Evolutionary conservation across 148 eudicot species (phyloP).

Genomic region (Hydrangea macrophylla): DNA sequence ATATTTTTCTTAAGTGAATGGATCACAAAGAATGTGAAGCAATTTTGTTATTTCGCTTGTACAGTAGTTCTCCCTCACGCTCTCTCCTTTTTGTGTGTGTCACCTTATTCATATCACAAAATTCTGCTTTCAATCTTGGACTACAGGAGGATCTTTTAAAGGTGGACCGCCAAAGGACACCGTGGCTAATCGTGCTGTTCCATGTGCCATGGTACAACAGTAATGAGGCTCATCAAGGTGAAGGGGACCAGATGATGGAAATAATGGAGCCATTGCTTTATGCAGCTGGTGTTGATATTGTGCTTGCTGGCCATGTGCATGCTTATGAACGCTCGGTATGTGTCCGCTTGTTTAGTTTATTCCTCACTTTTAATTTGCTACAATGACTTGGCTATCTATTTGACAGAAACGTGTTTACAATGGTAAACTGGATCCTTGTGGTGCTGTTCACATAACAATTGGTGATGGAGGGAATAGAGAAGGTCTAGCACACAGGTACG

Average conservation of each 20-base stretch:
- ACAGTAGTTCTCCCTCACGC: too few species aligned
- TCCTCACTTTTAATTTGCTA: background rate
- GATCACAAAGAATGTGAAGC: too few species aligned
- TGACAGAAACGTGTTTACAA: slow-evolving; percentile 63
- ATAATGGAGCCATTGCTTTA: slow-evolving; percentile 81
- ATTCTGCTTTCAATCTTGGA: slow-evolving; percentile 8
- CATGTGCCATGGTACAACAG: slow-evolving; percentile 98
- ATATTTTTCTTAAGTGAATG: too few species aligned
- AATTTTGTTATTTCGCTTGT: too few species aligned
- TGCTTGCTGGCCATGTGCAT: slow-evolving; percentile 90
- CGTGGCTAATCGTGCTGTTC: slow-evolving; percentile 82
- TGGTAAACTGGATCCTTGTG: slow-evolving; percentile 73
- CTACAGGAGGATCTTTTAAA: slow-evolving; percentile 78
- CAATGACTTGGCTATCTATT: slow-evolving; percentile 14
- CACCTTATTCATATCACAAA: background rate
- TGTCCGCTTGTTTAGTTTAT: background rate
- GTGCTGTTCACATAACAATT: slow-evolving; percentile 90
- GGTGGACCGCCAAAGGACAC: slow-evolving; percentile 84
- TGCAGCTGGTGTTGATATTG: slow-evolving; percentile 89
- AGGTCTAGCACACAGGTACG: slow-evolving; percentile 83
- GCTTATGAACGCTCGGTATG: slow-evolving; percentile 96
- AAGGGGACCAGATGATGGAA: slow-evolving; percentile 86
- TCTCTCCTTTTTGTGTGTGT: too few species aligned
- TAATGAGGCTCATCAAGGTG: slow-evolving; percentile 89
- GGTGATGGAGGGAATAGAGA: slow-evolving; percentile 98